Conservation (phyloP, 2,329 filamentous ascomycete genomes). For the Verticillium dahliae region DNA sequence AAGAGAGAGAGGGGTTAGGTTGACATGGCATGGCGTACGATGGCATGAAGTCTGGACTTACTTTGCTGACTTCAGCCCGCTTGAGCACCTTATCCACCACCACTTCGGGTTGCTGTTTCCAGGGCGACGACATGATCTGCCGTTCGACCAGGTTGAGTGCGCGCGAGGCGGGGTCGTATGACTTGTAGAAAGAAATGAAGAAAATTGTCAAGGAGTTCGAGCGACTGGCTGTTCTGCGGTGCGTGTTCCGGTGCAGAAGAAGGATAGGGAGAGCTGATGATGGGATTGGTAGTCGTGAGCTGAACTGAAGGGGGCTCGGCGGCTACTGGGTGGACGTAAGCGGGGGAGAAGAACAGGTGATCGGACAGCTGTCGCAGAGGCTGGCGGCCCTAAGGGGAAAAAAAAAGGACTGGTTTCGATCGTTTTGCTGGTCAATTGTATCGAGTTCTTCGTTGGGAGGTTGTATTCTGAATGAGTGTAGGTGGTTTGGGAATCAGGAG, state of each 20-base stretch:
- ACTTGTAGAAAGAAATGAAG: neutral
- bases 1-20: neutral
- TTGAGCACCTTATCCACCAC: conserved; percentile 65
- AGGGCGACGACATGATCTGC: conserved; percentile 51
- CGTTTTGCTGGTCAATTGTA: neutral
- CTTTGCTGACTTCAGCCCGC: conserved; percentile 70
- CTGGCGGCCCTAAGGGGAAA: neutral
- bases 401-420: neutral
- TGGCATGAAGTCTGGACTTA: conserved; percentile 30
- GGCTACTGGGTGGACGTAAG: neutral
- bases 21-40: neutral
- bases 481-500: neutral
- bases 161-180: conserved; percentile 13
- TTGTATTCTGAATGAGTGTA: neutral
- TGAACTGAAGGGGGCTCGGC: neutral
- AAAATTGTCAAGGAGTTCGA: neutral
- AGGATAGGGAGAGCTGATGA: neutral
- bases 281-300: neutral
- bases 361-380: neutral
- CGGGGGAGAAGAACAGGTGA: neutral
- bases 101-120: conserved; percentile 57
- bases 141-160: neutral
- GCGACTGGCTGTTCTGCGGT: neutral
- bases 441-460: neutral
- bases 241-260: neutral